A percentile compares a stretch with the other conserved stretches of the same genome.
Evolutionary conservation across 805 yeast genomes (phyloP).

Genomic region (Phaffomyces opuntiae): DNA sequence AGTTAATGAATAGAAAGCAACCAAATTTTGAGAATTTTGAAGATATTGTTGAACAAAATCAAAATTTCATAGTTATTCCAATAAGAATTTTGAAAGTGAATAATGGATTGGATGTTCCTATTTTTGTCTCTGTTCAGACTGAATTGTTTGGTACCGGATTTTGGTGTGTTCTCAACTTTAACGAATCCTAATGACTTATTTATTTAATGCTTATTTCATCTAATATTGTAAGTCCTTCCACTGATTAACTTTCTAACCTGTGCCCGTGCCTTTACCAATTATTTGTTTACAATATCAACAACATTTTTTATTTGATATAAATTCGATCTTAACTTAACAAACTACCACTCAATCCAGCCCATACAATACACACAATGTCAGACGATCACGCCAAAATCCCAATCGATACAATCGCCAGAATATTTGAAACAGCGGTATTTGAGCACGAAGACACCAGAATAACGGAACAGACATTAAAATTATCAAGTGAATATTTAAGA

Average conservation of each 20-base stretch:
- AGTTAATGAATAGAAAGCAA: slow-evolving; percentile 21
- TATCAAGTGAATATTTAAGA: slow-evolving; percentile 47
- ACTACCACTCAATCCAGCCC: too few relatives aligned
- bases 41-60: slow-evolving; percentile 16
- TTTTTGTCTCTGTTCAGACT: slow-evolving; percentile 19
- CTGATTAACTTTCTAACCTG: too few relatives aligned
- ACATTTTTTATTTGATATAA: too few relatives aligned
- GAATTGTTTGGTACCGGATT: slow-evolving; percentile 13
- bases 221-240: too few relatives aligned
- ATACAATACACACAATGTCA: not conserved
- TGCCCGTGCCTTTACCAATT: too few relatives aligned
- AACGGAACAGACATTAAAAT: slow-evolving; percentile 39
- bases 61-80: slow-evolving; percentile 26
- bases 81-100: slow-evolving; percentile 6
- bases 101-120: not conserved
- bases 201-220: too few relatives aligned
- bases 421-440: slow-evolving; percentile 46
- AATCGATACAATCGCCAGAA: slow-evolving; percentile 37
- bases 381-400: slow-evolving; percentile 15
- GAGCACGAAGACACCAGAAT: slow-evolving; percentile 39
- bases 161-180: slow-evolving; percentile 15
- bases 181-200: not conserved
- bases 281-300: not conserved
- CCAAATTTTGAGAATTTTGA: slow-evolving; percentile 7
- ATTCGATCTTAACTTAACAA: too few relatives aligned